phyloP scores from a whole-genome alignment of 305 asterid genomes.

The Solanum chacoense region DNA sequence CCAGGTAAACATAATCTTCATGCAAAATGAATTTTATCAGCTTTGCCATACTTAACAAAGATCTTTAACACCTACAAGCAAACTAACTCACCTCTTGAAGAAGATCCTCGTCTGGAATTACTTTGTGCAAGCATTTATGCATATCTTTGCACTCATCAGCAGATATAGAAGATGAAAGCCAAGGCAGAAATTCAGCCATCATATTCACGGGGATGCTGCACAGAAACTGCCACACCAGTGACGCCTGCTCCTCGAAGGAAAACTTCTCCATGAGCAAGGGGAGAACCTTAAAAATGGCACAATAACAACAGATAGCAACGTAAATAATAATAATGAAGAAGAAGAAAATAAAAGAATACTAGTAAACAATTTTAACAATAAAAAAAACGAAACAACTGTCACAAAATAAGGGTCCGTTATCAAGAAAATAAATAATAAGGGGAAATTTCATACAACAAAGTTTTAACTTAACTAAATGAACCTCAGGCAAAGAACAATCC shows the following conservation, averaged over 20 bases:
- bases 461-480: background rate
- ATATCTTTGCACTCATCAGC: constrained; percentile 79
- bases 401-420: background rate
- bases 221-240: constrained; percentile 96
- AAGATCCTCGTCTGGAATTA: constrained; percentile 75
- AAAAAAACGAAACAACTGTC: background rate
- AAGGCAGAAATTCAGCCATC: constrained; percentile 98
- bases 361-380: background rate
- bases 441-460: background rate
- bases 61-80: background rate
- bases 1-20: constrained; percentile 90
- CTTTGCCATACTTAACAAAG: background rate
- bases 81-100: constrained; percentile 69
- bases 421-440: background rate
- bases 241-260: constrained; percentile 94
- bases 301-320: background rate
- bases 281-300: constrained; percentile 44
- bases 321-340: background rate
- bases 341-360: background rate
- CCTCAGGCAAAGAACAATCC: background rate
- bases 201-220: constrained; percentile 96
- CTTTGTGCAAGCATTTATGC: constrained; percentile 79
- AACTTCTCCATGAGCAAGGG: constrained; percentile 84
- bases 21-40: constrained; percentile 11
- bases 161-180: constrained; percentile 89